These are phyloP conservation scores for Lachancea dasiensis DNA, from an alignment of 805 yeast species.

Conservation along the genomic window DNA sequence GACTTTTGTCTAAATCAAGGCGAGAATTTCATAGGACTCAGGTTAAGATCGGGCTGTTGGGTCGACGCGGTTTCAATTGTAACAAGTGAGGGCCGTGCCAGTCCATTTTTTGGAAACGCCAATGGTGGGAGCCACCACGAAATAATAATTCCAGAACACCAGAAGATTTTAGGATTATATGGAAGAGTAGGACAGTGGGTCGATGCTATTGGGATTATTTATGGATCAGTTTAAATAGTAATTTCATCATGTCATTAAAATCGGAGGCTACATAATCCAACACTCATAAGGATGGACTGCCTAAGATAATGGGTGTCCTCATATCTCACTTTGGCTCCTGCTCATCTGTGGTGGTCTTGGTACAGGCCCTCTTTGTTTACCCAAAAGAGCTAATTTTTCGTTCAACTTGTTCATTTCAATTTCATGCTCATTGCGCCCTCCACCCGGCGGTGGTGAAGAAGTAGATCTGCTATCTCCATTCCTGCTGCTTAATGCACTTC, in stretches of 20 bases:
- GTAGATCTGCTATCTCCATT: conserved; percentile 1
- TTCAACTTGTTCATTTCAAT: conserved; percentile 29
- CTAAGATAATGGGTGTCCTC: not conserved
- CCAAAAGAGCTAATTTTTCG: conserved; percentile 28
- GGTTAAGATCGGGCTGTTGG: conserved; percentile 78
- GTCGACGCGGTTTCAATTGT: conserved; percentile 77
- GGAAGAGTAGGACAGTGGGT: conserved; percentile 71
- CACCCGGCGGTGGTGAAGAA: conserved; percentile 7
- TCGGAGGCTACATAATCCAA: not conserved
- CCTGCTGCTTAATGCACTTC: not conserved
- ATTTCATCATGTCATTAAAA: conserved; percentile 8
- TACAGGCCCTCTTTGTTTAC: conserved; percentile 9
- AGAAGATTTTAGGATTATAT: conserved; percentile 57
- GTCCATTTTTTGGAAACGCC: conserved; percentile 59
- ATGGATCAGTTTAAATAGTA: conserved; percentile 28
- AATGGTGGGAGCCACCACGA: conserved; percentile 60
- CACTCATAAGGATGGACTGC: not conserved
- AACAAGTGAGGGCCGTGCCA: conserved; percentile 49
- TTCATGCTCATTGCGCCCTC: conserved; percentile 9
- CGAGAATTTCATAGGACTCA: conserved; percentile 56
- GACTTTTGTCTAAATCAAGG: conserved; percentile 52
- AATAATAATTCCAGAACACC: conserved; percentile 60
- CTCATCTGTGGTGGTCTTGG: conserved; percentile 10
- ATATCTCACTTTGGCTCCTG: conserved; percentile 18
- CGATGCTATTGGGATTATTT: conserved; percentile 66